Evolutionary conservation across 176 grass and related monocot genomes (phyloP), one percentile per base, ranked within the genome.

Genomic region (Aegilops speltoides): DNA sequence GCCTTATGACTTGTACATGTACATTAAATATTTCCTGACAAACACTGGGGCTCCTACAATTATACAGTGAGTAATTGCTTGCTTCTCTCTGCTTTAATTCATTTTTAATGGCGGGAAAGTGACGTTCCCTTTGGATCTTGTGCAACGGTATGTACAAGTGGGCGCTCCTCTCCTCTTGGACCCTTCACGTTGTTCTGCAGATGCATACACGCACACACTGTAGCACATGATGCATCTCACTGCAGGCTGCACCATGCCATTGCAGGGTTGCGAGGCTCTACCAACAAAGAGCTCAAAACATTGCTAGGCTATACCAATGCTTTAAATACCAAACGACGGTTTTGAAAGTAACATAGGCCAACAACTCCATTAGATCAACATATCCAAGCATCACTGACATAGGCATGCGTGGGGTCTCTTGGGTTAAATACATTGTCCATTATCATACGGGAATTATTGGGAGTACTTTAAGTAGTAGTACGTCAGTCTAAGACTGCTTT

Each of bases 121-220:
- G 88, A 83, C n/a, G 1, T 60, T 26, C 78, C 69, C n/a, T 22
- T 76, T 76, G 61, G 61, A 76, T 74, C 76, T 52, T 87, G 36
- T 29, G 31, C 15, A 28, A 65, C 57, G 0, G 43, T 45, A 45
- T 80, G 23, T 17, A 25, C n/a, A 28, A 75, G 14, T 48, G 72
- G 67, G 80, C 68, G 45, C 36, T 10, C 59, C 10, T 41, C 46
- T 15, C 67, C 15, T 33, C 14, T 7, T 25, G 68, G 24, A 36
- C 54, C 67, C 57, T 46, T 79, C 11, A 37, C 16, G 4, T 54
- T 54, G 50, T 52, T 15, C 16, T 54, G 15, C 16, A 19, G 5
- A 19, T 19, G 50, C 15, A 54, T n/a, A 41, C 38, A 41, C 38
- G 38, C 38, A 41, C 10, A 20, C 19, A 22, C 43, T 57, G 6